Conservation (phyloP, 2,329 filamentous ascomycete genomes). For the Aspergillus neoniger region DNA sequence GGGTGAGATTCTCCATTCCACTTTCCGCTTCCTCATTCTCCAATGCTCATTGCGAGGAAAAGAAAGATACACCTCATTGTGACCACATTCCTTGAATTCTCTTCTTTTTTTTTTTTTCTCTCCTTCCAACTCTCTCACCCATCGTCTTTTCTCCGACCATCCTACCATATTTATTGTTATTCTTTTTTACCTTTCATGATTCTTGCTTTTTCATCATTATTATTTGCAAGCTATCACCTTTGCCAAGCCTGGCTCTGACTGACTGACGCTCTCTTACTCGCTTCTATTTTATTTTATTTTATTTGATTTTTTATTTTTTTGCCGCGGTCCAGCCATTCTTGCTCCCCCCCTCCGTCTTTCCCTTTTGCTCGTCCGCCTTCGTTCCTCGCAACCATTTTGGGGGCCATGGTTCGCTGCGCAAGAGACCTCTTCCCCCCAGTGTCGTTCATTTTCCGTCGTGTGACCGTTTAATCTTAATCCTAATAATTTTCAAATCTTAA, state of each 20-base stretch:
- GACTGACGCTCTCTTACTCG: too few species aligned
- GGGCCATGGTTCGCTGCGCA: slow-evolving; percentile 21
- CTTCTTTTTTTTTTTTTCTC: background rate
- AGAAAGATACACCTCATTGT: background rate
- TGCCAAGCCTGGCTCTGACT: too few species aligned
- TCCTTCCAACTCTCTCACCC: background rate
- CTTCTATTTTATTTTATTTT: too few species aligned
- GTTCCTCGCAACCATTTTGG: slow-evolving; percentile 15
- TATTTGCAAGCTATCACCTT: background rate
- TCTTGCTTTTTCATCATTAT: too few species aligned
- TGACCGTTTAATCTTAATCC: slow-evolving; percentile 9
- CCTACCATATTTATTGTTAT: too few species aligned
- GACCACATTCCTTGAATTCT: background rate
- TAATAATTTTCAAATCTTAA: background rate
- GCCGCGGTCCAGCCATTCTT: slow-evolving; percentile 12
- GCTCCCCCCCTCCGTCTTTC: slow-evolving; percentile 18
- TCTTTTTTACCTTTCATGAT: too few species aligned
- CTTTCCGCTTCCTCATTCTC: slow-evolving; percentile 15
- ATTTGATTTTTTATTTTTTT: background rate
- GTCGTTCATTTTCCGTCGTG: slow-evolving; percentile 16
- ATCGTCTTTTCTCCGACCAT: too few species aligned
- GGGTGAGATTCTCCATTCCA: background rate
- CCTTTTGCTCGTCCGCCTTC: slow-evolving; percentile 7
- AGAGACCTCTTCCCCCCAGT: slow-evolving; percentile 10
- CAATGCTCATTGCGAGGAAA: background rate